phyloP scores from a whole-genome alignment of 208 protist genomes.

The Porcisia hertigi region DNA sequence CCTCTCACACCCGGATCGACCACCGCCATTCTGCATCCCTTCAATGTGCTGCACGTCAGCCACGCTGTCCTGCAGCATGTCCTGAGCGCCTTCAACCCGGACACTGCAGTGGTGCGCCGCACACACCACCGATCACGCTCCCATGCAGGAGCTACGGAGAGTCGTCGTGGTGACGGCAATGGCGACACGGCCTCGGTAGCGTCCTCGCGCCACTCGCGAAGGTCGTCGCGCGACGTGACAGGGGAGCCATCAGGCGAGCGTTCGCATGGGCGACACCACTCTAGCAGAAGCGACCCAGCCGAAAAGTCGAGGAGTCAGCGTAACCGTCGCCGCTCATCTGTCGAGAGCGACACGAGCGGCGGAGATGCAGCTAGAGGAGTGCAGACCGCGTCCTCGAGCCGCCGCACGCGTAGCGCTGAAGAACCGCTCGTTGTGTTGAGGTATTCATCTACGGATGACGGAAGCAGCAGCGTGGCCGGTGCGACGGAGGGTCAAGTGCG shows the following conservation, averaged over 20 bases:
- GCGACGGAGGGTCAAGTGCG: conserved; percentile 3
- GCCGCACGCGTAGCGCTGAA: conserved; percentile 32
- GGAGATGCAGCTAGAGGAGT: not conserved
- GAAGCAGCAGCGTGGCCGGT: not conserved
- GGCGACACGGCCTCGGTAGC: conserved; percentile 25
- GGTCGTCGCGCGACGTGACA: conserved; percentile 10
- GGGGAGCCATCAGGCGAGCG: not conserved
- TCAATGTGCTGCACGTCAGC: conserved; percentile 44
- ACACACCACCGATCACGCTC: conserved; percentile 26
- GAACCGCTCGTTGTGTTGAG: conserved; percentile 22
- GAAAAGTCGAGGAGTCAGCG: conserved; percentile 5
- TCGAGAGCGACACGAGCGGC: conserved; percentile 14
- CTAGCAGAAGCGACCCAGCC: conserved; percentile 4
- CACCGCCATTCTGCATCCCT: conserved; percentile 53
- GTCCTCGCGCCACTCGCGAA: conserved; percentile 23
- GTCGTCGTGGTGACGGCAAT: not conserved
- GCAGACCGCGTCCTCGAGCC: not conserved
- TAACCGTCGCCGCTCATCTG: conserved; percentile 10
- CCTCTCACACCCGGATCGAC: conserved; percentile 29
- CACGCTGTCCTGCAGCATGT: conserved; percentile 43
- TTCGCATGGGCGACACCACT: conserved; percentile 16
- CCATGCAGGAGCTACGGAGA: conserved; percentile 2
- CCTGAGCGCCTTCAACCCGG: conserved; percentile 55
- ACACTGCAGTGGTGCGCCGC: conserved; percentile 57
- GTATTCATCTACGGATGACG: not conserved